Conservation (phyloP, 2,329 filamentous ascomycete species). For the Juglanconis sp. region DNA sequence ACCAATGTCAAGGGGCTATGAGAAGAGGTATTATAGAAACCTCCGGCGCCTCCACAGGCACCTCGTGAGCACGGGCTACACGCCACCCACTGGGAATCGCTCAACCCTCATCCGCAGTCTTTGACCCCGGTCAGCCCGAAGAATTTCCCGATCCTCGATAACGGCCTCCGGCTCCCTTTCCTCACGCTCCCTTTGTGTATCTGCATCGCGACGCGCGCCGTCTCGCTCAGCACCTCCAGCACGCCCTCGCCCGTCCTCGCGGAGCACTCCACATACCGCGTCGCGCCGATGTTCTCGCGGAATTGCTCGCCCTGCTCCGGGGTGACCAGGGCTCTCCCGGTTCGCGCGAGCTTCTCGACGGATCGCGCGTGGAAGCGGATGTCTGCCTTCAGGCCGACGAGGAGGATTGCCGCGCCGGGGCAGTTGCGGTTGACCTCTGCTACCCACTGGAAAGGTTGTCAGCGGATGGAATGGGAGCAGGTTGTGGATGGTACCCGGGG, state of each 20-base stretch:
- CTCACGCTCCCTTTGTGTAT: constrained; percentile 6
- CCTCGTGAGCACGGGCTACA: background rate
- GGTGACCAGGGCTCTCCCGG: constrained; percentile 12
- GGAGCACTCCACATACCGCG: constrained; percentile 18
- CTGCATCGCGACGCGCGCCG: constrained; percentile 13
- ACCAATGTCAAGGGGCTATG: background rate
- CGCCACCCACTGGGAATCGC: background rate
- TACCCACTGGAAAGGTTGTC: constrained; percentile 5
- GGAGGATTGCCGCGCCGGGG: constrained; percentile 16
- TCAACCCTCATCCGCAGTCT: background rate
- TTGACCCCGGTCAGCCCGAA: constrained; percentile 6
- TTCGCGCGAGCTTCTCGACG: constrained; percentile 15
- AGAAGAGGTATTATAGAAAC: background rate
- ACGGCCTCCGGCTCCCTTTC: constrained; percentile 4
- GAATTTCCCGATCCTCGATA: constrained; percentile 19
- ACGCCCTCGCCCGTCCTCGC: constrained; percentile 17
- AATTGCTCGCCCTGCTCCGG: constrained; percentile 18
- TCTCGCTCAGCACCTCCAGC: constrained; percentile 16
- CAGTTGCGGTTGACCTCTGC: constrained; percentile 18
- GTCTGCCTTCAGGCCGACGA: constrained; percentile 17
- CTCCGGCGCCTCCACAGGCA: background rate
- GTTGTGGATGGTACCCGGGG: no score
- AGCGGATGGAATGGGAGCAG: background rate
- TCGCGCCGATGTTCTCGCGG: constrained; percentile 17
- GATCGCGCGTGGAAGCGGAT: constrained; percentile 17